phyloP scores from a whole-genome alignment of 2,329 filamentous ascomycete genomes.

The Nothopassalora personata region DNA sequence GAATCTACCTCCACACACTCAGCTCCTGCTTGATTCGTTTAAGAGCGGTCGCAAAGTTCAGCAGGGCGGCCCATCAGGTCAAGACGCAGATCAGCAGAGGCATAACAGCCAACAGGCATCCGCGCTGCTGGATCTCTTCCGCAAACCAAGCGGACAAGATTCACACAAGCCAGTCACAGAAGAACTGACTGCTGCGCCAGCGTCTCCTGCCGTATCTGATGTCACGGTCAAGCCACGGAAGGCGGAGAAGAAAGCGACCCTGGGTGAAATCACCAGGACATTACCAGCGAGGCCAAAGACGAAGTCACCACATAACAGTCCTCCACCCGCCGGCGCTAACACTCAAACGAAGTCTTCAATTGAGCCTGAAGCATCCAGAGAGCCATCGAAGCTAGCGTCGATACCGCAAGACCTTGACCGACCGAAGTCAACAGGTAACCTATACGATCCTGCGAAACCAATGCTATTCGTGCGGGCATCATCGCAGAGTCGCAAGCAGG shows the following conservation, averaged over 20 bases:
- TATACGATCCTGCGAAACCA: conserved; percentile 22
- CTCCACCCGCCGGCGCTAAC: neutral
- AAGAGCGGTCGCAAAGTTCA: conserved; percentile 32
- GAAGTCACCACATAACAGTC: neutral
- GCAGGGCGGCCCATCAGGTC: conserved; percentile 13
- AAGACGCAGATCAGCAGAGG: conserved; percentile 2
- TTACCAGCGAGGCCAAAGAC: conserved; percentile 17
- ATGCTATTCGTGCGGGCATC: conserved; percentile 8
- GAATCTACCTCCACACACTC: conserved; percentile 53
- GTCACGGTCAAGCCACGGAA: conserved; percentile 15
- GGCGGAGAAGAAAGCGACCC: conserved; percentile 16
- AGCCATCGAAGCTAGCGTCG: conserved; percentile 3
- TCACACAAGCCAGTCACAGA: conserved; percentile 4
- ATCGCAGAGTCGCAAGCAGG: conserved; percentile 11
- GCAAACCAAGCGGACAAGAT: conserved; percentile 20
- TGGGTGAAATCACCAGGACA: conserved; percentile 33
- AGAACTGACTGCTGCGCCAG: conserved; percentile 3
- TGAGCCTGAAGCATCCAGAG: neutral
- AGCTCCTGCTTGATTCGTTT: conserved; percentile 55
- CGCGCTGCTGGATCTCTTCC: conserved; percentile 44
- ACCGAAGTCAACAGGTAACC: conserved; percentile 18
- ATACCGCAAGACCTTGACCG: conserved; percentile 11
- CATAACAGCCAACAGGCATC: conserved; percentile 40
- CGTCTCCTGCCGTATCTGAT: conserved; percentile 21
- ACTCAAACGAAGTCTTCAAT: neutral